Evolutionary conservation across 352 stramenopile genomes (phyloP).

Genomic region (Elongisporangium senticosum): DNA sequence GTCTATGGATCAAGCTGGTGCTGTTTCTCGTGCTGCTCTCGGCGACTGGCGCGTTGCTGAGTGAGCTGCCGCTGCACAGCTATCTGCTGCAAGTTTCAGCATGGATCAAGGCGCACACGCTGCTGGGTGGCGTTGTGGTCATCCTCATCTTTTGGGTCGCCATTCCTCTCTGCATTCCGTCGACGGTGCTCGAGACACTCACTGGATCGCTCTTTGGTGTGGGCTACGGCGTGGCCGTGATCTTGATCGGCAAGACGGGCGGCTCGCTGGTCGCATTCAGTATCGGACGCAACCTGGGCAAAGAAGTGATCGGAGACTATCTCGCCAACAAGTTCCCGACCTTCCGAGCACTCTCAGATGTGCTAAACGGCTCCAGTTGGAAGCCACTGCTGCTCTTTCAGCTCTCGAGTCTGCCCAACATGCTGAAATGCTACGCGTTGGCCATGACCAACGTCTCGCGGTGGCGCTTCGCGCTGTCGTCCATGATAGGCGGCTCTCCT

Average conservation of each 20-base stretch:
- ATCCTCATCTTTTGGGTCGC: constrained; percentile 56
- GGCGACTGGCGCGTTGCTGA: constrained; percentile 17
- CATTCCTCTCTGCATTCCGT: constrained; percentile 63
- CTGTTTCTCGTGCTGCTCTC: constrained; percentile 10
- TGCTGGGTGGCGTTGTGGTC: constrained; percentile 44
- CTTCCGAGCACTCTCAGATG: constrained; percentile 60
- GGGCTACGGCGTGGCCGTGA: constrained; percentile 39
- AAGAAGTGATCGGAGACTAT: constrained; percentile 55
- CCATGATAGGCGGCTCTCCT: constrained; percentile 41
- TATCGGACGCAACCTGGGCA: constrained; percentile 46
- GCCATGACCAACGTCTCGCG: constrained; percentile 64
- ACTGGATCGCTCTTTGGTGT: constrained; percentile 66
- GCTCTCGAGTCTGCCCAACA: constrained; percentile 70
- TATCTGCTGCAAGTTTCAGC: constrained; percentile 30
- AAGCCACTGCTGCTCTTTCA: constrained; percentile 77
- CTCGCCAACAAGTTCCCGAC: constrained; percentile 52
- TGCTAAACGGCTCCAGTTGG: constrained; percentile 61
- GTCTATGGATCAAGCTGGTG: constrained; percentile 20
- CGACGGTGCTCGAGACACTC: constrained; percentile 59
- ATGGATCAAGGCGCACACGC: constrained; percentile 46
- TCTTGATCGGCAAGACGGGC: constrained; percentile 58
- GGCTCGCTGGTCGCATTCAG: constrained; percentile 67
- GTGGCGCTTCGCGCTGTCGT: constrained; percentile 50
- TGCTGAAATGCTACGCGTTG: constrained; percentile 78
- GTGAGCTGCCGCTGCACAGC: constrained; percentile 37